A percentile compares a stretch with the other conserved stretches of the same genome.
Evolutionary conservation across 768 basidiomycete species (phyloP).

Genomic region (Suillus tomentosus): DNA sequence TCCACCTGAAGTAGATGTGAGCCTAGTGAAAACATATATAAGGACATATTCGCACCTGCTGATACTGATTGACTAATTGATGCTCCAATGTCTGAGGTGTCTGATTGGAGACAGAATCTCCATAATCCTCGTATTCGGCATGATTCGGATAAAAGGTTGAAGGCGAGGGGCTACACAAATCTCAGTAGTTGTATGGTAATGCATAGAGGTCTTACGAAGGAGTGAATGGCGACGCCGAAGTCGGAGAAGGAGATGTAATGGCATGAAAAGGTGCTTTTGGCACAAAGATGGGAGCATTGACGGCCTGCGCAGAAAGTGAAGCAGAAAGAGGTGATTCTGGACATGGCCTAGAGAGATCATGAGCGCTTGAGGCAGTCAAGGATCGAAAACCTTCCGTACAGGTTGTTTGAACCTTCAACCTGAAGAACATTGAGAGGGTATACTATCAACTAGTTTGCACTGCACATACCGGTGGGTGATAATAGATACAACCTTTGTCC

Average conservation of each 20-base stretch:
- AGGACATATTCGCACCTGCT: constrained; percentile 24
- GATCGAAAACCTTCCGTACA: constrained; percentile 24
- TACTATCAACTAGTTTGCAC: not conserved
- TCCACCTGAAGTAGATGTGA: constrained; percentile 28
- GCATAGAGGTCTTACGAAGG: constrained; percentile 26
- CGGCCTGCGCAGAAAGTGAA: constrained; percentile 59
- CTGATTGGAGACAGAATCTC: constrained; percentile 20
- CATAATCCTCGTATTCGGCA: constrained; percentile 42
- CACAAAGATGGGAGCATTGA: constrained; percentile 85
- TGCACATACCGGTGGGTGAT: constrained; percentile 67
- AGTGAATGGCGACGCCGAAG: constrained; percentile 32
- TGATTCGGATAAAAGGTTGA: constrained; percentile 33
- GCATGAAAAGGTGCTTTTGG: constrained; percentile 68
- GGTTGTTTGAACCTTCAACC: constrained; percentile 24
- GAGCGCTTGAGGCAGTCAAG: constrained; percentile 2
- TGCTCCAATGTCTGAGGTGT: constrained; percentile 21
- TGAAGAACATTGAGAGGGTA: constrained; percentile 10
- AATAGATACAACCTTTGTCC: constrained; percentile 83
- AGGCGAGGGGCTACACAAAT: constrained; percentile 26
- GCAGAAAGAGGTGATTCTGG: constrained; percentile 47
- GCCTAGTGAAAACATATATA: constrained; percentile 21
- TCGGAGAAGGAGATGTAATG: constrained; percentile 32
- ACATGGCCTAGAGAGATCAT: constrained; percentile 31
- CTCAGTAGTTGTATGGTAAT: constrained; percentile 14
- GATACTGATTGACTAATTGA: constrained; percentile 22